Evolutionary conservation across 2,329 filamentous ascomycete genomes (phyloP), one percentile per base, ranked within the genome.

Genomic region (Cladosporium sp.): DNA sequence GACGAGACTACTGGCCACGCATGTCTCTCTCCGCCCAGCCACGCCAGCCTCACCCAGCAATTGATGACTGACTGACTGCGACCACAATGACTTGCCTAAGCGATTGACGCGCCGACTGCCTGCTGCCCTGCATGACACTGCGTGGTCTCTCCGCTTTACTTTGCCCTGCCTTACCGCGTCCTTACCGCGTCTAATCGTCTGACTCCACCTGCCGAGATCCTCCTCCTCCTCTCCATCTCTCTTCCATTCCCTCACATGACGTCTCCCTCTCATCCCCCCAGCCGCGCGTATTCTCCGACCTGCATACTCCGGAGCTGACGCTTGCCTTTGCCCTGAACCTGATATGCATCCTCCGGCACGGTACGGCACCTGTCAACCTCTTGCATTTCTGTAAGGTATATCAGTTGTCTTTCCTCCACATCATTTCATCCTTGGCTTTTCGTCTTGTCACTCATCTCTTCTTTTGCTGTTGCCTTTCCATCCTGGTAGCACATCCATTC

Each of bases 231-330:
- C 19, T 18, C 11, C n/a, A n/a, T n/a, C n/a, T n/a, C n/a, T n/a
- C n/a, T n/a, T n/a, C n/a, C n/a, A n/a, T n/a, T n/a, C n/a, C n/a
- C n/a, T 4, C 18, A 18, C 38, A 40, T 40, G 45, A 48, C 36
- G 43, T 40, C 45, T 40, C 38, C 43, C 22, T 27, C 22, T 27
- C 45, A 39, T 35, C 32, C n/a, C n/a, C n/a, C 45, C 45, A 39
- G 45, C 45, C 45, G 45, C 45, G 45, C 45, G 45, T 48, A 48
- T 48, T 48, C 45, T 48, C 45, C 45, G 45, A 46, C 43, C 15
- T 19, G 45, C 16, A 12, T 7, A 12, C 30, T 7, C 43, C 35
- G 33, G 13, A 30, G 11, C 22, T 13, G 32, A 27, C 12, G n/a
- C n/a, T n/a, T n/a, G n/a, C n/a, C n/a, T n/a, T n/a, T n/a, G n/a